Percentiles rank a stretch among this genome's conserved stretches.
Evolutionary conservation across 495 filamentous ascomycete genomes (phyloP).

Genomic region (Penicillium robsamsonii): DNA sequence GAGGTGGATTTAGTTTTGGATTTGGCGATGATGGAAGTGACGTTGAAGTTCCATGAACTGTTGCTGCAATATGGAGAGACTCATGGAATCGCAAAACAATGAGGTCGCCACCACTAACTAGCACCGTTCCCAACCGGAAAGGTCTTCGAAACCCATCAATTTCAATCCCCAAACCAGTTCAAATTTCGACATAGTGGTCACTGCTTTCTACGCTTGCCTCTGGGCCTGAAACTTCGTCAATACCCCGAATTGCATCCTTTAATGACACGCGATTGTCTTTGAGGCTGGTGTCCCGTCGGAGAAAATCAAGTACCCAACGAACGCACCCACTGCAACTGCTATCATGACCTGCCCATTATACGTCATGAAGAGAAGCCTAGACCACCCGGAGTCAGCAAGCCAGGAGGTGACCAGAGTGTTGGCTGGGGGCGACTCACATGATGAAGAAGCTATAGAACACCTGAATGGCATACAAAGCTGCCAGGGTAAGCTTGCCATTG

Average conservation of each 20-base stretch:
- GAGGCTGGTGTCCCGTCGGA: conserved; percentile 62
- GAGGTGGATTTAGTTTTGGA: conserved; percentile 78
- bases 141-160: not conserved
- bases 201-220: not conserved
- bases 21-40: conserved; percentile 67
- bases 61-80: conserved; percentile 1
- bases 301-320: conserved; percentile 83
- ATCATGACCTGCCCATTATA: conserved; percentile 99
- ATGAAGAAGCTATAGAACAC: conserved; percentile 99
- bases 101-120: not conserved
- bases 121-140: not conserved
- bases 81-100: not conserved
- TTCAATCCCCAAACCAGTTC: not conserved
- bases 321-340: conserved; percentile 83
- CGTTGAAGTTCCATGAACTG: conserved; percentile 50
- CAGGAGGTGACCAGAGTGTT: not conserved
- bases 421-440: conserved; percentile 68
- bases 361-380: conserved; percentile 98
- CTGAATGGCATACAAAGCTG: conserved; percentile 83
- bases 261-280: conserved; percentile 93
- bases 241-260: conserved; percentile 1
- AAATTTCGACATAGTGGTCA: not conserved
- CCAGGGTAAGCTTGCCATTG: conserved; percentile 72
- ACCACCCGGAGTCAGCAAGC: conserved; percentile 8
- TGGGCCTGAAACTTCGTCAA: not conserved